Conservation (phyloP, 129 eudicot species). For the Tanacetum coccineum region DNA sequence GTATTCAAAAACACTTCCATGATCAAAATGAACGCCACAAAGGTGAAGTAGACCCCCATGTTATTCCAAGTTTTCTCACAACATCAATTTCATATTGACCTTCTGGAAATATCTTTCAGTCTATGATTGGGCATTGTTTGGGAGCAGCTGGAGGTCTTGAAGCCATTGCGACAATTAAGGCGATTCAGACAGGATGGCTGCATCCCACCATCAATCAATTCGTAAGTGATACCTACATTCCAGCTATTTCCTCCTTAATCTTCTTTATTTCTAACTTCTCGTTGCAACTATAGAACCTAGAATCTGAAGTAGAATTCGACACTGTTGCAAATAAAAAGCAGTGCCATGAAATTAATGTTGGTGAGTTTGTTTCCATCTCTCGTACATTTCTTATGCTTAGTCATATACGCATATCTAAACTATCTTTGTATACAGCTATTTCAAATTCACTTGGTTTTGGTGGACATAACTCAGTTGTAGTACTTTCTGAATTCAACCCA, state of each 20-base stretch:
- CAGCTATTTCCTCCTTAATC: slow-evolving; percentile 18
- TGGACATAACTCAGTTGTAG: no score
- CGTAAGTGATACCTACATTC: slow-evolving; percentile 32
- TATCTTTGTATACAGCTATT: no score
- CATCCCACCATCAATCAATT: slow-evolving; percentile 78
- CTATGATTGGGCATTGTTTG: slow-evolving; percentile 78
- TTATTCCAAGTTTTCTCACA: neutral
- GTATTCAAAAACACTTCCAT: slow-evolving; percentile 66
- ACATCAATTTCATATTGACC: neutral
- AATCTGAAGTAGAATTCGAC: slow-evolving; percentile 1
- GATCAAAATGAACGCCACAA: slow-evolving; percentile 78
- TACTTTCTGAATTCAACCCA: no score
- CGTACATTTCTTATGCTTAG: no score
- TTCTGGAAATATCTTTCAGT: slow-evolving; percentile 33
- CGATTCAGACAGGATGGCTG: slow-evolving; percentile 29
- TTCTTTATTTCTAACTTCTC: neutral
- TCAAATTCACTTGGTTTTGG: no score
- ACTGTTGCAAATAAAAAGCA: slow-evolving; percentile 21
- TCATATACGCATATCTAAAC: no score
- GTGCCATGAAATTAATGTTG: slow-evolving; percentile 27
- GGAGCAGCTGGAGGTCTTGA: slow-evolving; percentile 88
- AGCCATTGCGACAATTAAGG: slow-evolving; percentile 79
- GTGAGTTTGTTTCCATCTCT: slow-evolving; percentile 14
- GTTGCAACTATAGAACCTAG: slow-evolving; percentile 1
- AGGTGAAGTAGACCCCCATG: slow-evolving; percentile 39